Percentiles rank a stretch among this genome's conserved stretches.
These are phyloP conservation scores for Ligustrum vulgare DNA, from an alignment of 257 asterid genomes.

Conservation along the genomic window DNA sequence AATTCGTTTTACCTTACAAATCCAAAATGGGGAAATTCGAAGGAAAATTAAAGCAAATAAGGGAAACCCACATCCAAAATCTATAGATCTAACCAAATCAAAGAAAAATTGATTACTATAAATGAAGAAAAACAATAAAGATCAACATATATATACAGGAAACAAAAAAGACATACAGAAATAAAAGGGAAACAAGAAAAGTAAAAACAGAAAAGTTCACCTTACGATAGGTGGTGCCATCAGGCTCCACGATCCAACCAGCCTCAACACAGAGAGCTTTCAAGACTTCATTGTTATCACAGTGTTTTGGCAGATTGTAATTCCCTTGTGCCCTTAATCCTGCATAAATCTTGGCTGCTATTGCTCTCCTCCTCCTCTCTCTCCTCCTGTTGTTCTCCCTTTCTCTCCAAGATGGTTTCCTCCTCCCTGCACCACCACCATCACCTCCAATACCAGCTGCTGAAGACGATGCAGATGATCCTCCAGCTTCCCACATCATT, in stretches of 20 bases:
- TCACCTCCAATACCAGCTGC: conserved; percentile 48
- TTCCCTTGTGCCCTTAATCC: neutral
- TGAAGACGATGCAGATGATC: conserved; percentile 60
- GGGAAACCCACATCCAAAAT: conserved; percentile 28
- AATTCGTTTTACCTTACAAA: neutral
- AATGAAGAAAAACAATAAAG: neutral
- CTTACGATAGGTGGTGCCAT: conserved; percentile 97
- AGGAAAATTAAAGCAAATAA: conserved; percentile 14
- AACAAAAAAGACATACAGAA: neutral
- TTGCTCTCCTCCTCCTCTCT: conserved; percentile 54
- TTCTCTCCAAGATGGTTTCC: conserved; percentile 96
- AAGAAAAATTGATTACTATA: neutral
- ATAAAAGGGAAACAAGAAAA: neutral
- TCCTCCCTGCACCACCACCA: conserved; percentile 55
- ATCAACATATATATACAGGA: neutral
- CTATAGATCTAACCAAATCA: conserved; percentile 49
- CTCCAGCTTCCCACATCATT: conserved; percentile 95
- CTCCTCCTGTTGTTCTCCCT: conserved; percentile 96
- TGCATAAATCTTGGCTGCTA: neutral
- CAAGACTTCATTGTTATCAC: conserved; percentile 73
- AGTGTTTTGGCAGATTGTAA: neutral
- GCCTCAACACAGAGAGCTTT: conserved; percentile 96
- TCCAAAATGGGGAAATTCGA: neutral
- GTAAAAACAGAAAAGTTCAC: conserved; percentile 25
- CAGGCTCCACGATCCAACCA: conserved; percentile 95